Conservation (phyloP, 169 alveolate species). For the Cyclospora cayetanensis region DNA sequence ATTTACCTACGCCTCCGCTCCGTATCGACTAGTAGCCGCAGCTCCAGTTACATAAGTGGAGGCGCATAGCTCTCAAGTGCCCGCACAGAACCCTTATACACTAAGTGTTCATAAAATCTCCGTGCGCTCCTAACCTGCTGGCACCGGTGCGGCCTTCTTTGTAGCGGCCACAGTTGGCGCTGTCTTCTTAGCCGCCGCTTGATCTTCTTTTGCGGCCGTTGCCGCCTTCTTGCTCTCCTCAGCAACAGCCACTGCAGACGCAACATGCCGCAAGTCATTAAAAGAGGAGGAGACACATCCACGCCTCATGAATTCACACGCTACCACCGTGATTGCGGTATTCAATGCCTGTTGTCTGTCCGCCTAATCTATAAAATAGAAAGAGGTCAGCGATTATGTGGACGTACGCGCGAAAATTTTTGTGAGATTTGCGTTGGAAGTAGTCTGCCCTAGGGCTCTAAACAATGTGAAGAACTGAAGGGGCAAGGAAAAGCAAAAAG, state of each 20-base stretch:
- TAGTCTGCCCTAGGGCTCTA: slow-evolving; percentile 33
- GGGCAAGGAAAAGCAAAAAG: background rate
- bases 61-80: background rate
- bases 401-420: background rate
- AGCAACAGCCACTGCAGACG: no score
- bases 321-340: no score
- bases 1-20: background rate
- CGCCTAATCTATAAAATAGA: no score
- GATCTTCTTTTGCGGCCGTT: slow-evolving; percentile 18
- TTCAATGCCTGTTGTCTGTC: no score
- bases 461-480: background rate
- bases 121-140: background rate
- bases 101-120: no score
- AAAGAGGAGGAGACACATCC: no score
- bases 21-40: background rate
- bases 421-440: background rate
- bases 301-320: no score
- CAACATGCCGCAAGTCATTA: no score
- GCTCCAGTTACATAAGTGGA: background rate
- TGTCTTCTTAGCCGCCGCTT: background rate
- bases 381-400: no score
- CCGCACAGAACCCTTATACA: background rate
- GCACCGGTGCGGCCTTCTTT: background rate
- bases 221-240: no score
- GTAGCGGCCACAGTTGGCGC: background rate